Evolutionary conservation across 306 rosid species (phyloP), one percentile per base, ranked within the genome.

Genomic region (Ammopiptanthus mongolicus): DNA sequence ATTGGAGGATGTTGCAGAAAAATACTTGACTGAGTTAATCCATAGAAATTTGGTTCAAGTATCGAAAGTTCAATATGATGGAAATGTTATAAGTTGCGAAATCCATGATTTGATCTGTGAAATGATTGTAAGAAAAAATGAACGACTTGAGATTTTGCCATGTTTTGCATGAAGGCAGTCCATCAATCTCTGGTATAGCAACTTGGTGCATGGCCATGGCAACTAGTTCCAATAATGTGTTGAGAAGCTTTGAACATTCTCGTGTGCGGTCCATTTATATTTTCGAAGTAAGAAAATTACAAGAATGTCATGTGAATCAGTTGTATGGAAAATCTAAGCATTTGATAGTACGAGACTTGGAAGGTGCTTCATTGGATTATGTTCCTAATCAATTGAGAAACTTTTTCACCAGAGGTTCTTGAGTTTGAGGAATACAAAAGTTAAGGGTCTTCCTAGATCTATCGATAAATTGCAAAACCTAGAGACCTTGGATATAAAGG

Each of bases 1-100:
- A 14, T 22, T 22, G 3, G 76, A 71, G 52, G 8, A 71, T 36
- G 53, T 55, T 21, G 76, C 76, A 4, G 25, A 37, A 9, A 53
- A 71, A 14, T 71, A 71, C 65, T 71, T 71, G 8, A 1, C 34
- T 0, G 65, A 55, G 19, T 37, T 71, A 42, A 71, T 71, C 4
- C 34, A 36, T 0, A 71, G 76, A 71, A 71, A 64, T 7, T 23
- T 71, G 15, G 65, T 72, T 59, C 78, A 58, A 29, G 78, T 73
- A 19, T 44, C 69, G 1, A 17, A 0, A 9, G 57, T 73, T 59
- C 1, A 25, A 22, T 42, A 14, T 41, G 46, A 17, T n/a, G 78
- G 69, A 13, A 73, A 73, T 11, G 47, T 17, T 44, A 15, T 3
- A 44, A 5, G 1, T 2, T 73, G 69, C 19, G 29, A 15, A 59